Evolutionary conservation across 805 yeast species (phyloP).

Genomic region (Nakazawaea pomicola): DNA sequence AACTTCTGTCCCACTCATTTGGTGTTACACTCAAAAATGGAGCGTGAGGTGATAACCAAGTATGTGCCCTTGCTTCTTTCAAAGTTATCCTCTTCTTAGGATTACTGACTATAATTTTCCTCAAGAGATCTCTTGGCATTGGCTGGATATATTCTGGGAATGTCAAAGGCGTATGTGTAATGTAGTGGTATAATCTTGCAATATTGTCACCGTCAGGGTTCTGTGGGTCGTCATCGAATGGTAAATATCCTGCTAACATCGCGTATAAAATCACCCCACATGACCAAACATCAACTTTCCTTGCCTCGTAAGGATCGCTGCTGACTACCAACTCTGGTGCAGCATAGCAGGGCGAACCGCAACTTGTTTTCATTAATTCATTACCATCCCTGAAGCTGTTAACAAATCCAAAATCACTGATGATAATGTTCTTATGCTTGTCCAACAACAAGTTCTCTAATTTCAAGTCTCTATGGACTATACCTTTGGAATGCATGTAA

Average conservation of each 20-base stretch:
- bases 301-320: constrained; percentile 81
- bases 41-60: constrained; percentile 85
- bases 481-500: constrained; percentile 78
- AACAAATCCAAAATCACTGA: constrained; percentile 93
- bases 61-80: constrained; percentile 69
- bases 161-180: constrained; percentile 85
- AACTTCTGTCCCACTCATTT: constrained; percentile 78
- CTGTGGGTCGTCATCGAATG: constrained; percentile 95
- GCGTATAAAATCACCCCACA: constrained; percentile 94
- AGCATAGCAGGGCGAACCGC: constrained; percentile 98
- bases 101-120: constrained; percentile 80
- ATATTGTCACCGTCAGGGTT: constrained; percentile 97
- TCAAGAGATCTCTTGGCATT: constrained; percentile 81
- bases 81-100: constrained; percentile 72
- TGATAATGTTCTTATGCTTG: constrained; percentile 79
- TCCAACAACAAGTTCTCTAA: constrained; percentile 73
- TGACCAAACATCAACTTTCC: constrained; percentile 96
- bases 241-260: constrained; percentile 94
- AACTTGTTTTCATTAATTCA: constrained; percentile 88
- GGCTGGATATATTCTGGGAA: constrained; percentile 94
- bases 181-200: constrained; percentile 83
- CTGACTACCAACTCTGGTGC: constrained; percentile 95
- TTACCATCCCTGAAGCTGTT: constrained; percentile 64
- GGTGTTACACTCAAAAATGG: constrained; percentile 81
- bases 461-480: constrained; percentile 74